Base-by-base conservation (phyloP, 805 yeast genomes). In the Saccharomycopsis selenospora region DNA sequence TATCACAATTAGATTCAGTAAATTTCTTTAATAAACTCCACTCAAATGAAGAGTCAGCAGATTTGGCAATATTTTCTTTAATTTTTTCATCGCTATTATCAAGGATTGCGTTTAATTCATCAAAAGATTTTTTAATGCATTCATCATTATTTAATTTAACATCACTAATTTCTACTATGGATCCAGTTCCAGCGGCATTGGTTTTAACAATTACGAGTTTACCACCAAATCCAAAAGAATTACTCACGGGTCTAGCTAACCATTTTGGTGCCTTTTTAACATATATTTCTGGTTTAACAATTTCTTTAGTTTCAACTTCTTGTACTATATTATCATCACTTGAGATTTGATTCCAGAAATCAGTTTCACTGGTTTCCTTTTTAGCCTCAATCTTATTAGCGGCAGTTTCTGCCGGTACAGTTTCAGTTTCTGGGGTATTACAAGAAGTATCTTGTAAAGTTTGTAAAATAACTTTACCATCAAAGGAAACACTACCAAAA, bases 191-290 rank as follows among this genome's bases (percentile, higher is more conserved):
- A 45, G 69, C 72, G 8, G 67, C 58, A 3, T 53, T 57, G 14
- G 52, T 33, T 25, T 63, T 58, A 26, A 82, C 79, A 10, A 71
- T 64, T 3, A 84, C 90, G 36, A 93, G 63, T 66, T 87, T 88
- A 46, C 96, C 95, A 52, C 99, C 99, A 67, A 49, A 91, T 0
- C 95, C 98, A 73, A 95, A 93, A 2, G 79, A 69, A 11, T 83
- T 96, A 43, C 82, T 72, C 3, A 77, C 72, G 10, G 88, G 88
- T 55, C 83, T 73, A 53, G 77, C 77, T 52, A 87, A 75, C 99
- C 99, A 93, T 51, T 71, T 65, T 44, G 99, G 99, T 18, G 97
- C 93, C 66, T 89, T 95, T 54, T 75, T 71, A 26, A 77, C 71
- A 36, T 75, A 75, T 57, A 82, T 82, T 29, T 77, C 77, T 8